A percentile compares a stretch with the other conserved stretches of the same genome.
Conservation (phyloP, 129 eudicot species). For the Logfia minima region DNA sequence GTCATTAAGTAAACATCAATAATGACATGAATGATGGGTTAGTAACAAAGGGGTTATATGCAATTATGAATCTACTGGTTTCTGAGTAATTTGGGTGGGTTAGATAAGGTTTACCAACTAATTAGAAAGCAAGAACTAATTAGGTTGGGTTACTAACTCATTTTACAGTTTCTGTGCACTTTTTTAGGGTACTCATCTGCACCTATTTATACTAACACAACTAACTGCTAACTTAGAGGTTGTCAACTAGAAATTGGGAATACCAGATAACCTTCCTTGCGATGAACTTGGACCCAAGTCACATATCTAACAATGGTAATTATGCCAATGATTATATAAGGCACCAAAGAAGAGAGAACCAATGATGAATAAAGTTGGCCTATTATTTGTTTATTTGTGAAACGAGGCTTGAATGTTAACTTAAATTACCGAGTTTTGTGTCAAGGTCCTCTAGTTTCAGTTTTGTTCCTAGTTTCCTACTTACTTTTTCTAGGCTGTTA, state of each 20-base stretch:
- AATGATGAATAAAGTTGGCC: not conserved
- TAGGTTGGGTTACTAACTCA: not conserved
- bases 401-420: not conserved
- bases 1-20: not conserved
- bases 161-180: not conserved
- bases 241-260: not conserved
- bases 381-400: not conserved
- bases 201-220: not conserved
- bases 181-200: not conserved
- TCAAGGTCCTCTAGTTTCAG: too few relatives aligned
- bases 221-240: not conserved
- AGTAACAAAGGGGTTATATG: not conserved
- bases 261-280: not conserved
- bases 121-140: not conserved
- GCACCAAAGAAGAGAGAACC: not conserved
- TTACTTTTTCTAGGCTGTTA: not conserved
- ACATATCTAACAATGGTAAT: not conserved
- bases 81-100: not conserved
- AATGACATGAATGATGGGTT: not conserved
- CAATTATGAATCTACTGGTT: not conserved
- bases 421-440: too few relatives aligned
- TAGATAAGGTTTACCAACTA: too few relatives aligned
- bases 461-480: too few relatives aligned
- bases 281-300: not conserved
- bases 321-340: not conserved